Conservation (phyloP, 148 eudicot genomes). For the Rhododendron molle region DNA sequence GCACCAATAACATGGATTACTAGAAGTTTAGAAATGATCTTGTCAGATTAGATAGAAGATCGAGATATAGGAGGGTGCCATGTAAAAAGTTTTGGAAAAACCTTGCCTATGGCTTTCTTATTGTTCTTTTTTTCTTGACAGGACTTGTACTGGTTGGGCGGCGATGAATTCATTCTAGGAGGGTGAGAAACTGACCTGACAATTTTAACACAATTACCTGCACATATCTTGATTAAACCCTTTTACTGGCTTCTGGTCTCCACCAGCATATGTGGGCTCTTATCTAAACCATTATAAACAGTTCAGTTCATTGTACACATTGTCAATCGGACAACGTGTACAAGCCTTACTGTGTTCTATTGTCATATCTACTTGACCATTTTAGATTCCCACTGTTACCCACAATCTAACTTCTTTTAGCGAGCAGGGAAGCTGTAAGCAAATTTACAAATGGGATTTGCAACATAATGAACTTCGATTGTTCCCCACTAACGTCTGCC, state of each 20-base stretch:
- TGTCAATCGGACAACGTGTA: not conserved
- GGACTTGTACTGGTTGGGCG: constrained; percentile 37
- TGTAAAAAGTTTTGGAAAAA: too few species aligned
- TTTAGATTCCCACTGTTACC: not conserved
- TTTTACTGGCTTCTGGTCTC: not conserved
- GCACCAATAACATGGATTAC: too few species aligned
- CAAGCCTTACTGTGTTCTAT: not conserved
- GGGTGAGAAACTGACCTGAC: constrained; percentile 30
- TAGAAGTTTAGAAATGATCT: too few species aligned
- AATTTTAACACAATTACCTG: not conserved
- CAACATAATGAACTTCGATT: constrained; percentile 14
- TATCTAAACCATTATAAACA: not conserved
- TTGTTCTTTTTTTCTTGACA: constrained; percentile 8
- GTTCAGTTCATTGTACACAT: not conserved
- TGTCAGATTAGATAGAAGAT: too few species aligned
- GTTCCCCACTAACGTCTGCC: constrained; percentile 20
- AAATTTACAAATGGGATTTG: constrained; percentile 29
- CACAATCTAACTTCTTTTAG: not conserved
- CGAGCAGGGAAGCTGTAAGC: constrained; percentile 25
- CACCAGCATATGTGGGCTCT: not conserved
- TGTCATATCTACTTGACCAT: not conserved
- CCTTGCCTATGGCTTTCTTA: not conserved
- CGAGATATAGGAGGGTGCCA: too few species aligned
- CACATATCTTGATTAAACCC: too few species aligned
- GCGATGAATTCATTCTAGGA: constrained; percentile 35